These are phyloP conservation scores for Candida gorgasii DNA, from an alignment of 805 yeast genomes.

Conservation along the genomic window DNA sequence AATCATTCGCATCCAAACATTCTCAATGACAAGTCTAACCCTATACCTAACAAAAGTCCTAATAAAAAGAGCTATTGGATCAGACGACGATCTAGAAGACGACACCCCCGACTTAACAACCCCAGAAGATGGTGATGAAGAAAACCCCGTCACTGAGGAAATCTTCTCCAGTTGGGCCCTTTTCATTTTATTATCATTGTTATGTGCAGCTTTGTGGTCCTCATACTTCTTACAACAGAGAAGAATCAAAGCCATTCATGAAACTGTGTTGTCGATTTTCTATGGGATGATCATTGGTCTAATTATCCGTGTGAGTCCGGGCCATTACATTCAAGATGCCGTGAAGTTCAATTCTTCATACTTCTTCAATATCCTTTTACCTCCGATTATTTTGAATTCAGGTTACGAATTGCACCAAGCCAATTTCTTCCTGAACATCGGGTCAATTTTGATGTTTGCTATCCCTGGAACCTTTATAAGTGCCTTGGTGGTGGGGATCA, in stretches of 20 bases:
- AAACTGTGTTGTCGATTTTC: conserved; percentile 92
- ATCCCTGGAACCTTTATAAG: conserved; percentile 96
- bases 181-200: conserved; percentile 75
- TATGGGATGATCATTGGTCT: conserved; percentile 97
- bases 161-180: conserved; percentile 97
- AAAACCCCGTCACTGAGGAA: conserved; percentile 90
- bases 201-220: conserved; percentile 92
- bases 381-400: conserved; percentile 94
- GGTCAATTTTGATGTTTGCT: conserved; percentile 89
- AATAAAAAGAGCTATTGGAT: conserved; percentile 30
- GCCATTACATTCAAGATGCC: conserved; percentile 95
- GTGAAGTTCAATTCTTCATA: conserved; percentile 93
- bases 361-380: conserved; percentile 89
- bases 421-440: conserved; percentile 89
- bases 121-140: conserved; percentile 53
- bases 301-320: conserved; percentile 87
- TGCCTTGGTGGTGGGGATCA: conserved; percentile 85
- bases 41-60: conserved; percentile 28
- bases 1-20: background rate
- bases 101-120: conserved; percentile 41
- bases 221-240: conserved; percentile 89
- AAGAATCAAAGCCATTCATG: conserved; percentile 94
- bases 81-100: conserved; percentile 33
- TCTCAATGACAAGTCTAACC: conserved; percentile 26
- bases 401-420: conserved; percentile 97